Evolutionary conservation across 2,329 filamentous ascomycete genomes (phyloP), one percentile per base, ranked within the genome.

Genomic region (Fusarium denticulatum): DNA sequence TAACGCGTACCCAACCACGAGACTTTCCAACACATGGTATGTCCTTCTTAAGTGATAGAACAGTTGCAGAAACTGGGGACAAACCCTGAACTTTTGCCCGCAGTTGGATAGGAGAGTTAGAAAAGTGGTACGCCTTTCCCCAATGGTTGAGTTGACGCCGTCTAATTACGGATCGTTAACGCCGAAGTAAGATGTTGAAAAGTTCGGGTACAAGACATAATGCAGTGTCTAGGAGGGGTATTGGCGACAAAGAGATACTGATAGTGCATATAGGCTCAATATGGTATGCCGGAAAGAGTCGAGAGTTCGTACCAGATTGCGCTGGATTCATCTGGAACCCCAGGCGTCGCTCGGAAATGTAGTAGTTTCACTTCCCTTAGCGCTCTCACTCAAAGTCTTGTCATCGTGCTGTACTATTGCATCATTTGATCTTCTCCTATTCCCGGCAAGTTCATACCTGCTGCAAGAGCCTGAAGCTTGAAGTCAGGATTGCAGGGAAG

Each of bases 401-500:
- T 6, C 12, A 37, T 26, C 43, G 14, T 52, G 32, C 56, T 42
- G 22, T 20, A 62, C 60, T 80, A 81, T 75, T 81, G 79, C 74
- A 81, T 78, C 79, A 81, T 80, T 57, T 80, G 80, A 77, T 87
- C 85, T 71, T 88, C 86, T 60, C 83, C 84, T 66, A 87, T 86
- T 43, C 82, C 81, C 20, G 81, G 82, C 64, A 82, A 77, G 56
- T 78, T 83, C 67, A 87, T 80, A 24, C 85, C 86, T 14, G 85
- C 85, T 39, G 86, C 83, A 42, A 84, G 76, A 46, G 82, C 82
- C 52, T 83, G 82, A 22, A 83, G 83, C 73, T 89, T 86, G 63
- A 89, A 90, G 70, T 97, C 95, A 1, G 95, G 94, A 79, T 97
- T 97, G 85, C 95, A 98, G 60, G 93, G 93, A 30, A 94, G 92